Percentiles rank a stretch among this genome's conserved stretches.
Conservation (phyloP, 176 grass and related monocot species). For the Bolboschoenus planiculmis region DNA sequence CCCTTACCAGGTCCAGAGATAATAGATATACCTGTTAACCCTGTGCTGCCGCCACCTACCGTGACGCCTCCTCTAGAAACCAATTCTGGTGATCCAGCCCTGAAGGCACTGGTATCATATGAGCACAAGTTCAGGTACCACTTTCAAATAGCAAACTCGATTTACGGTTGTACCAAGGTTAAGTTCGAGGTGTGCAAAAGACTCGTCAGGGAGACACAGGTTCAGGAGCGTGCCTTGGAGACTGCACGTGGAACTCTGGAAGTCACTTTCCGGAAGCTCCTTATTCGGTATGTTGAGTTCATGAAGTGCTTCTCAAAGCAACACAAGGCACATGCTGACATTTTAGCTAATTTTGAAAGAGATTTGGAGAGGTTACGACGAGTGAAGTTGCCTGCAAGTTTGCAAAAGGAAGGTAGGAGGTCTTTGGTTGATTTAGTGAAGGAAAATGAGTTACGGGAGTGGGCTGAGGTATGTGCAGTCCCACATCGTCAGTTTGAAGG, state of each 20-base stretch:
- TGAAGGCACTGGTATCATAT: slow-evolving; percentile 69
- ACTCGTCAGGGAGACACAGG: slow-evolving; percentile 68
- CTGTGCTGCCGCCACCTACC: slow-evolving; percentile 39
- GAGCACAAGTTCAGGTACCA: slow-evolving; percentile 75
- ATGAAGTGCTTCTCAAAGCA: slow-evolving; percentile 61
- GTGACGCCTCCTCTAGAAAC: slow-evolving; percentile 33
- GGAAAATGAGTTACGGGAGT: slow-evolving; percentile 60
- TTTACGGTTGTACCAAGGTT: slow-evolving; percentile 41
- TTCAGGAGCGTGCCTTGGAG: slow-evolving; percentile 81
- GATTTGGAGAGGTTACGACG: slow-evolving; percentile 58
- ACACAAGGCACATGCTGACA: slow-evolving; percentile 44
- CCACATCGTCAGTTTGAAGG: slow-evolving; percentile 67
- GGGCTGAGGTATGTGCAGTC: slow-evolving; percentile 51
- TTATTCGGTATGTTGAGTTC: slow-evolving; percentile 60
- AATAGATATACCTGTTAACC: slow-evolving; percentile 45
- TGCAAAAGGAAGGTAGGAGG: slow-evolving; percentile 50
- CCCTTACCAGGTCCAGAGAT: slow-evolving; percentile 43
- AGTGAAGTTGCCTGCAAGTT: slow-evolving; percentile 49
- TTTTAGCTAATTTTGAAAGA: slow-evolving; percentile 69
- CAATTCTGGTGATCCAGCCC: slow-evolving; percentile 57
- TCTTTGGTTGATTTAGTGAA: slow-evolving; percentile 79
- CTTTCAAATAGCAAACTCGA: slow-evolving; percentile 70
- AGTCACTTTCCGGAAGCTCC: slow-evolving; percentile 59
- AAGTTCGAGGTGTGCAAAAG: slow-evolving; percentile 72
- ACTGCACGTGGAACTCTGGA: slow-evolving; percentile 82